Evolutionary conservation across 331 rosid species (phyloP).

Genomic region (Rhamnella rubrinervis): DNA sequence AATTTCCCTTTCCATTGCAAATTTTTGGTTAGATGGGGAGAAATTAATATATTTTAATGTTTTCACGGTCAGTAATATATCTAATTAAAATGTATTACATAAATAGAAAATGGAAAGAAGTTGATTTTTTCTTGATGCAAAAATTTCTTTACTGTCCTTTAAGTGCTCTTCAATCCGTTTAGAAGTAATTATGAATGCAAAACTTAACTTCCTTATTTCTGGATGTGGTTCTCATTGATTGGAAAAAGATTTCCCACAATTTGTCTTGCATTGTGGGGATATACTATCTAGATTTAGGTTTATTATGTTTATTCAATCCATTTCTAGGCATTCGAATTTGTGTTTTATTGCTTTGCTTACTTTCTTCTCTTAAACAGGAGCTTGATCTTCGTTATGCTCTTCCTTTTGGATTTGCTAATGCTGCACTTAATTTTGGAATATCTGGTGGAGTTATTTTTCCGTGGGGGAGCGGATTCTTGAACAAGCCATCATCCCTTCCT

Average conservation of each 20-base stretch:
- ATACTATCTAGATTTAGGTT: neutral
- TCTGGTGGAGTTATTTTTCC: constrained; percentile 81
- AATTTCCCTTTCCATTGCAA: too few relatives aligned
- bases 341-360: constrained; percentile 20
- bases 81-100: neutral
- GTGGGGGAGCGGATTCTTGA: constrained; percentile 81
- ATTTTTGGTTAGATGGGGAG: too few relatives aligned
- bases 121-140: neutral
- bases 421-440: constrained; percentile 85
- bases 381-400: constrained; percentile 81
- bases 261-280: neutral
- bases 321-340: neutral
- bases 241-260: neutral
- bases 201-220: neutral
- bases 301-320: neutral
- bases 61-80: neutral
- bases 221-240: neutral
- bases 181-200: too few relatives aligned
- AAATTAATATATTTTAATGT: too few relatives aligned
- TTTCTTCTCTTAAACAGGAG: constrained; percentile 49
- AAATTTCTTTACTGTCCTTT: neutral
- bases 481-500: constrained; percentile 83
- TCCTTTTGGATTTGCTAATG: constrained; percentile 79
- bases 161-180: neutral
- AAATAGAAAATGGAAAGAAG: neutral